Percentiles rank a stretch among this genome's conserved stretches.
Conservation (phyloP, 192 early-diverging fungal genomes). For the Obelidium mucronatum region DNA sequence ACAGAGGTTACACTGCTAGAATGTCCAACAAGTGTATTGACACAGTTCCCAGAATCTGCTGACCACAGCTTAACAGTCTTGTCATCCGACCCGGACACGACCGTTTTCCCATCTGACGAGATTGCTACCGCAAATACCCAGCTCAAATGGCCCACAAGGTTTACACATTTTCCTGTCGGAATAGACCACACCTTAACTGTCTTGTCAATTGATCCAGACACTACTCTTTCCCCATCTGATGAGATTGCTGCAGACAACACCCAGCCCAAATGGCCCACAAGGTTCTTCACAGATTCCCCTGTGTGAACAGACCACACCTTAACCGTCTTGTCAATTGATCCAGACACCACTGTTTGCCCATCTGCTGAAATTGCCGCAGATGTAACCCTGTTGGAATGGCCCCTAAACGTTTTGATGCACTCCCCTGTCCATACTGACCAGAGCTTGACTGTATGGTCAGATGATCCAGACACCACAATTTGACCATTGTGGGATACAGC, state of each 20-base stretch:
- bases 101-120: not conserved
- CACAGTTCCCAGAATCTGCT: not conserved
- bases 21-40: not conserved
- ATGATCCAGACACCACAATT: constrained; percentile 29
- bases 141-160: constrained; percentile 6
- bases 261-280: constrained; percentile 39
- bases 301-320: constrained; percentile 37
- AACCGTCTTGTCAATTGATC: constrained; percentile 24
- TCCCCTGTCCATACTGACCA: constrained; percentile 21
- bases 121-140: constrained; percentile 21
- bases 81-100: constrained; percentile 30
- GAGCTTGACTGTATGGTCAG: constrained; percentile 20
- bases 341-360: constrained; percentile 1
- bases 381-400: not conserved
- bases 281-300: constrained; percentile 21
- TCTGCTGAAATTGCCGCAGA: not conserved
- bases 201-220: constrained; percentile 23
- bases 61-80: constrained; percentile 28
- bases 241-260: constrained; percentile 29
- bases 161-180: not conserved
- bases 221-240: constrained; percentile 24
- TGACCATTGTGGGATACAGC: constrained; percentile 11
- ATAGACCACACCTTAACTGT: constrained; percentile 21
- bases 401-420: not conserved
- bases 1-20: not conserved